Evolutionary conservation across 1,139 yeast genomes (phyloP).

Genomic region (Blastobotrys elegans): DNA sequence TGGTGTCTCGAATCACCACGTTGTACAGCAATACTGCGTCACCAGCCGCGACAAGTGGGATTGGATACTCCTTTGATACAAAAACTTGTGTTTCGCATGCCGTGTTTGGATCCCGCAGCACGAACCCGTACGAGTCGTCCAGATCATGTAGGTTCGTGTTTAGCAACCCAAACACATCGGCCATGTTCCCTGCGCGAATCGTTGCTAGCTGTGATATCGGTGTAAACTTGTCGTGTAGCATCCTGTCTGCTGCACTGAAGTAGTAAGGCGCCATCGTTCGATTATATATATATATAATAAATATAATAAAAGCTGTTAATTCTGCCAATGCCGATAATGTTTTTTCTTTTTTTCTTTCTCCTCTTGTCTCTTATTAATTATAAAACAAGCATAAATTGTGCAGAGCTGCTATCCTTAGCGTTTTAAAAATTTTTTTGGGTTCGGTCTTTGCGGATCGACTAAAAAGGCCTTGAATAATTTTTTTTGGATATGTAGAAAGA

Average conservation of each 20-base stretch:
- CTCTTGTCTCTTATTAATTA: too few species aligned
- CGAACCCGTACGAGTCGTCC: constrained; percentile 9
- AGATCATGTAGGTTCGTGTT: constrained; percentile 9
- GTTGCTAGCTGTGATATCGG: not conserved
- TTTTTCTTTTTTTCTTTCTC: too few species aligned
- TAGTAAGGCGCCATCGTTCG: not conserved
- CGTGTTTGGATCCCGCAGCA: constrained; percentile 4
- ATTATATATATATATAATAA: not conserved
- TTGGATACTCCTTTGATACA: constrained; percentile 1
- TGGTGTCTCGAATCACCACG: not conserved
- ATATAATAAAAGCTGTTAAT: too few species aligned
- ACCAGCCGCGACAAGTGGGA: constrained; percentile 5
- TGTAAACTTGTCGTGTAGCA: constrained; percentile 3
- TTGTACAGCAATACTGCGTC: constrained; percentile 10
- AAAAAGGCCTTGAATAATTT: too few species aligned
- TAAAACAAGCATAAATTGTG: not conserved
- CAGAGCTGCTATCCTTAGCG: not conserved
- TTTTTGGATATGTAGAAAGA: too few species aligned
- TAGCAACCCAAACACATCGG: constrained; percentile 7
- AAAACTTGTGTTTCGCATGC: constrained; percentile 5
- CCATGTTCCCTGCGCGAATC: constrained; percentile 4
- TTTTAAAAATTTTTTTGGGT: too few species aligned
- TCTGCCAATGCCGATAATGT: too few species aligned
- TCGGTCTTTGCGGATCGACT: too few species aligned
- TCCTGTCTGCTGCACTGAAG: not conserved